phyloP scores from a whole-genome alignment of 108 stramenopile species.

The Skeletonema grethae region DNA sequence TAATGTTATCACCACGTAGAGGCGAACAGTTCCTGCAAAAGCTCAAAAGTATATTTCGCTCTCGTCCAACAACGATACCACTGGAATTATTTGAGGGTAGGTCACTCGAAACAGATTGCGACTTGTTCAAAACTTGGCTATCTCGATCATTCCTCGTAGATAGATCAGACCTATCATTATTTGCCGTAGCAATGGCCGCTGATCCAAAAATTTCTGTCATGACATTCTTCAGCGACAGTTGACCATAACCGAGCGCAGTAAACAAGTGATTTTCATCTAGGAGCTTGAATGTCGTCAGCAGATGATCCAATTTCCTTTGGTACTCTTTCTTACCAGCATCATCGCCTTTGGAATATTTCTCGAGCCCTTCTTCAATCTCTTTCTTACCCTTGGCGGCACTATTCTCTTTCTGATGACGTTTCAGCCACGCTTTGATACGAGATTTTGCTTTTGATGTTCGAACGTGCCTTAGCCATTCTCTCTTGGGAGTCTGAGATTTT shows the following conservation, averaged over 20 bases:
- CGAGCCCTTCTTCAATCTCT: slow-evolving; percentile 16
- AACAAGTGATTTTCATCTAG: slow-evolving; percentile 19
- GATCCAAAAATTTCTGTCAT: slow-evolving; percentile 33
- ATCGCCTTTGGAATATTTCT: slow-evolving; percentile 13
- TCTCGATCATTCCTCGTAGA: not conserved
- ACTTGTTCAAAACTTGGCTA: slow-evolving; percentile 7
- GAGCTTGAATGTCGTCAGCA: slow-evolving; percentile 18
- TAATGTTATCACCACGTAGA: slow-evolving; percentile 16
- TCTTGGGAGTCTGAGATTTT: slow-evolving; percentile 21
- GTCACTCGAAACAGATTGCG: not conserved
- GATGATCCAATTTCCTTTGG: slow-evolving; percentile 17
- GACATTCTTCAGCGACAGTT: slow-evolving; percentile 22
- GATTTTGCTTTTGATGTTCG: slow-evolving; percentile 34
- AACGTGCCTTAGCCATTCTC: slow-evolving; percentile 28
- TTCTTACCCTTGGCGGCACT: slow-evolving; percentile 18
- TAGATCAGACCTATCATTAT: not conserved
- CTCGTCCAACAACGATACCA: slow-evolving; percentile 37
- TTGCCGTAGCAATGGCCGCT: slow-evolving; percentile 5
- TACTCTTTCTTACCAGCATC: slow-evolving; percentile 24
- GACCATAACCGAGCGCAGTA: slow-evolving; percentile 26
- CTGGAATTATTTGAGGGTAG: not conserved
- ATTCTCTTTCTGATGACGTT: slow-evolving; percentile 21
- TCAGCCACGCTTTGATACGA: slow-evolving; percentile 30
- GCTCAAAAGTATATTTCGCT: slow-evolving; percentile 20
- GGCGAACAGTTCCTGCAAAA: slow-evolving; percentile 34